Evolutionary conservation across 2,329 filamentous ascomycete genomes (phyloP).

Genomic region (Mariannaea elegans): DNA sequence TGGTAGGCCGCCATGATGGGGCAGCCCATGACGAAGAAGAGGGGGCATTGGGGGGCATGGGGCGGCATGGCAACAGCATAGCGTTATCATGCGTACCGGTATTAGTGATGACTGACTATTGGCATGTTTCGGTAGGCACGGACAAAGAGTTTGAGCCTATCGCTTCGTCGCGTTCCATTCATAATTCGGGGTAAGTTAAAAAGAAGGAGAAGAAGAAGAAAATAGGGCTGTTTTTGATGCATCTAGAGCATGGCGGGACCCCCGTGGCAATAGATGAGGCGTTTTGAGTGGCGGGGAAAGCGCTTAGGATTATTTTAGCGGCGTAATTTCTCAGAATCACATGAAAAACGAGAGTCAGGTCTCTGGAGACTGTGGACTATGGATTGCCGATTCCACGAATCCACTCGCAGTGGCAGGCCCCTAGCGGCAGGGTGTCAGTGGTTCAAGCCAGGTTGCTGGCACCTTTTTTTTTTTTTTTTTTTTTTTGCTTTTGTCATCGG

Average conservation of each 20-base stretch:
- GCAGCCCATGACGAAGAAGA: background rate
- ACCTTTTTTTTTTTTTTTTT: too few relatives aligned
- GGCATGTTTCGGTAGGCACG: background rate
- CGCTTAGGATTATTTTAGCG: background rate
- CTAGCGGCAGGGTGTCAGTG: background rate
- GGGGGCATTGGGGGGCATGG: too few relatives aligned
- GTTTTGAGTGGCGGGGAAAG: conserved; percentile 10
- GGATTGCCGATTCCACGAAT: conserved; percentile 6
- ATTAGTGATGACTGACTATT: background rate
- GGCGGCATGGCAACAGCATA: too few relatives aligned
- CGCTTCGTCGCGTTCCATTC: too few relatives aligned
- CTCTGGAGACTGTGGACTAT: background rate
- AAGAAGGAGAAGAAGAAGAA: background rate
- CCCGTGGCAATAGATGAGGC: conserved; percentile 2
- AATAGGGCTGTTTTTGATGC: background rate
- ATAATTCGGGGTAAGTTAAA: too few relatives aligned
- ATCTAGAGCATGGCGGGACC: background rate
- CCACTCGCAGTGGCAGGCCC: background rate
- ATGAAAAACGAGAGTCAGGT: conserved; percentile 17
- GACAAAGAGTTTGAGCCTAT: background rate
- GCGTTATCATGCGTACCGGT: too few relatives aligned
- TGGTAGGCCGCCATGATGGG: conserved; percentile 2
- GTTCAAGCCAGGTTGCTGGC: background rate
- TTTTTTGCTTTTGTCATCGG: background rate
- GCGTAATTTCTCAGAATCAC: conserved; percentile 18